Base-by-base conservation (phyloP, 2,329 filamentous ascomycete species). In the Xenosphaeropsis pyriputrescens region DNA sequence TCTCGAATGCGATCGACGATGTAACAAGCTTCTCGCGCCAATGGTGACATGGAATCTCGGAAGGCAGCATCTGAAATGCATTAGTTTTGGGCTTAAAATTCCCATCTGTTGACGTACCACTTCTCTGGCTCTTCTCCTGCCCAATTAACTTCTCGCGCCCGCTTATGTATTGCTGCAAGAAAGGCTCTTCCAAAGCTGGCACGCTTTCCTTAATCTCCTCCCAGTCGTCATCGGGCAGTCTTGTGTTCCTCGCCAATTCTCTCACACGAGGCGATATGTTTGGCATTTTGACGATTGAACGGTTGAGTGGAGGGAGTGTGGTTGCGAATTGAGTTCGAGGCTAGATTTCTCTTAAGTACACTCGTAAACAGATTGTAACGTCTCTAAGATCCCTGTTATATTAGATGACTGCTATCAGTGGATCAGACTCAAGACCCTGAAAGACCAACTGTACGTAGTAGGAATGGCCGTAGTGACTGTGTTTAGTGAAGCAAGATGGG, bases 1-100 rank as follows among this genome's bases (percentile, higher is more conserved):
- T 75, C 70, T 32, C 86, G 77, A 51, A 95, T 91, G 43, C 75
- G 72, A 6, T 76, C 72, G 36, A 94, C 83, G 44, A 96, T 89
- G 39, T 70, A 68, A 52, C 82, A 82, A 19, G 91, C 89, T 53
- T 78, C 73, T 43, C 67, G 67, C 4, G 85, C 86, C 47, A 88
- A 76, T 3, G 85, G 83, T 0, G 86, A 88, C 35, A 95, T 72
- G 17, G 73, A 71, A 45, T 80, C 67, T 36, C 75, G 70, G 62
- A 91, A 91, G 3, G 72, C 69, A 51, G 73, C 64, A 58, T 85
- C 79, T 79, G 51, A 26, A 9, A 11, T 11, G 8, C 22, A 26
- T 26, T 9, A 26, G 22, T 26, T 26, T 26, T 5, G 5, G 8
- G 12, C 22, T n/a, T n/a, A n/a, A 26, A 26, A 9, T 26, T 9